Evolutionary conservation across 371 early-diverging fungal genomes (phyloP), one percentile per base, ranked within the genome.

Genomic region (Capniomyces stellatus): DNA sequence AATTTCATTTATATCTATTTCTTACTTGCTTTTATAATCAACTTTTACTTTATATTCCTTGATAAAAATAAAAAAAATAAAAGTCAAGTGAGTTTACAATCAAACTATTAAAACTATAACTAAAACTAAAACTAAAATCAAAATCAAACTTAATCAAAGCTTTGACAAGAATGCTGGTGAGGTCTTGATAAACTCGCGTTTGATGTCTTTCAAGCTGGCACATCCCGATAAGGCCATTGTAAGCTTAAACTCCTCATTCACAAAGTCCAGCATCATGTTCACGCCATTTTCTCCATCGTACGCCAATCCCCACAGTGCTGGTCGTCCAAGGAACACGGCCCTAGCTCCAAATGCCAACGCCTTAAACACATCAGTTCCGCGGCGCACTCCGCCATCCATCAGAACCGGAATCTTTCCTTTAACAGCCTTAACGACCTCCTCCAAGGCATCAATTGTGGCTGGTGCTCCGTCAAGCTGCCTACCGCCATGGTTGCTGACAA

Each of bases 401-500:
- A 77, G 90, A 10, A 96, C 80, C 47, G 87, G 86, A 21, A 92
- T 69, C 21, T 65, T 66, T 19, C 71, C 71, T 35, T 30, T 51
- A n/a, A 81, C 76, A 0, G 81, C 87, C 1, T 67, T 70, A 58
- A 81, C 71, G 4, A 88, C 83, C 35, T 89, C 91, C 8, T 81
- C 79, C 25, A 93, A 64, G n/a, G 83, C 81, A 58, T 96, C 93
- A 55, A 88, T 82, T 19, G 79, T 67, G 3, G 77, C 68, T 22
- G 78, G 78, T 1, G 75, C 81, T 22, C 80, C 78, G 62, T 94
- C 95, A 29, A 97, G 62, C 59, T 97, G 95, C 19, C 97, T 75
- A 30, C 97, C 97, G 55, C 95, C 97, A 57, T 97, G 97, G 64
- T 97, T 97, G 48, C 86, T 85, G 10, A 97, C 69, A 13, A 92